Percentiles rank a stretch among this genome's conserved stretches.
Conservation (phyloP, 805 yeast genomes). For the Debaryomyces prosopidis region DNA sequence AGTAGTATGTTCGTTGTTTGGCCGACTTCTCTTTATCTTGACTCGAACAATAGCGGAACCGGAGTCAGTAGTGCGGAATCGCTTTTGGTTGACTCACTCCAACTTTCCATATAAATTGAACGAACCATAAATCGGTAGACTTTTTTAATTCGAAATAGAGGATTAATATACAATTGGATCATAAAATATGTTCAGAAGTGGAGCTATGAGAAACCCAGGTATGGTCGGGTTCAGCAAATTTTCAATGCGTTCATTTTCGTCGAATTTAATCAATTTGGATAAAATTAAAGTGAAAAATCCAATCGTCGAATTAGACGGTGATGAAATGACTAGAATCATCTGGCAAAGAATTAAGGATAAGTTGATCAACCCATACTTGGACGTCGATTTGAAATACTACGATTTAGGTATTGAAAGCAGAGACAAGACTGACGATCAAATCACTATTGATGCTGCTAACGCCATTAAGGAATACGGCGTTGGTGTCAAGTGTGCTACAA, state of each 20-base stretch:
- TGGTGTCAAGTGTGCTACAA: slow-evolving; percentile 83
- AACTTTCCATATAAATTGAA: not conserved
- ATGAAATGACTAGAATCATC: slow-evolving; percentile 84
- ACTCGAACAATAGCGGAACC: not conserved
- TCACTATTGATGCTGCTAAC: slow-evolving; percentile 76
- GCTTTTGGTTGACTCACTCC: slow-evolving; percentile 1
- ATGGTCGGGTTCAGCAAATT: slow-evolving; percentile 1
- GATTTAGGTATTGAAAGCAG: slow-evolving; percentile 69
- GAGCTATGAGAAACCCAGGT: slow-evolving; percentile 4
- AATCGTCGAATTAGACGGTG: slow-evolving; percentile 80
- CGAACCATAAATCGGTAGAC: not conserved
- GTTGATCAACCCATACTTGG: slow-evolving; percentile 67
- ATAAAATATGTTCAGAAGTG: not conserved
- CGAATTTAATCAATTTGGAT: slow-evolving; percentile 9
- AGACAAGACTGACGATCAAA: slow-evolving; percentile 70
- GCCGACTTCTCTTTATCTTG: no score
- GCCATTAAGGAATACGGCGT: slow-evolving; percentile 76
- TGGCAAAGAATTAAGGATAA: slow-evolving; percentile 74
- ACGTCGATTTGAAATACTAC: slow-evolving; percentile 73
- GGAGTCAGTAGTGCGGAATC: slow-evolving; percentile 1
- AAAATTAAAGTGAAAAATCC: slow-evolving; percentile 74
- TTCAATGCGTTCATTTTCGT: slow-evolving; percentile 13
- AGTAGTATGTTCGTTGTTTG: no score
- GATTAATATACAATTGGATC: not conserved
- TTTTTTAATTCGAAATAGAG: not conserved